phyloP scores from a whole-genome alignment of 306 rosid genomes.

The Canavalia gladiata region DNA sequence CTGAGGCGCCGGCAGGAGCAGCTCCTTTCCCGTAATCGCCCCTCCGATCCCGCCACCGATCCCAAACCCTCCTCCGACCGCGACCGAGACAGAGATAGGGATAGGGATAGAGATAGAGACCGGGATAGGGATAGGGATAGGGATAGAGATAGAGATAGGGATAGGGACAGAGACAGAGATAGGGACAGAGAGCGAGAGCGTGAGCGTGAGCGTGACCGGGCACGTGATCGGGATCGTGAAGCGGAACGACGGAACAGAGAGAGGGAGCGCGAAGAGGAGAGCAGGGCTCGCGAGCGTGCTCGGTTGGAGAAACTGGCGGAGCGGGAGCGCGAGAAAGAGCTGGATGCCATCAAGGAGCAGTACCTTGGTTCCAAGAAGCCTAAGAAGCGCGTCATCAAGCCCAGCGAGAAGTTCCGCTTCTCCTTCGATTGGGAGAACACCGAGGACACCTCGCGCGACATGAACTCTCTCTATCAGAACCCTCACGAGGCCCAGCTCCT shows the following conservation, averaged over 20 bases:
- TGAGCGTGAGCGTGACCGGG: slow-evolving; percentile 59
- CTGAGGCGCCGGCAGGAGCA: slow-evolving; percentile 67
- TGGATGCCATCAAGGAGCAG: slow-evolving; percentile 83
- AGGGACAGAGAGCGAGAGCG: slow-evolving; percentile 48
- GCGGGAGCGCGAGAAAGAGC: slow-evolving; percentile 84
- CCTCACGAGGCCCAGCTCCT: slow-evolving; percentile 94
- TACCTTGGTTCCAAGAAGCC: slow-evolving; percentile 89
- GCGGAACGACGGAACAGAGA: slow-evolving; percentile 68
- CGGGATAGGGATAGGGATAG: slow-evolving; percentile 43
- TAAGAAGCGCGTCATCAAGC: slow-evolving; percentile 88
- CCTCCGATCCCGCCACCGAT: slow-evolving; percentile 36
- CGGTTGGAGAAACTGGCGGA: slow-evolving; percentile 74
- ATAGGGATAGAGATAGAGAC: slow-evolving; percentile 22
- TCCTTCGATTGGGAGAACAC: slow-evolving; percentile 97
- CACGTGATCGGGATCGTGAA: slow-evolving; percentile 61
- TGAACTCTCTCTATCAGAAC: slow-evolving; percentile 81
- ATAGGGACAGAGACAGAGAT: slow-evolving; percentile 52
- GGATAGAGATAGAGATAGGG: slow-evolving; percentile 57
- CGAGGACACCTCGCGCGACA: slow-evolving; percentile 89
- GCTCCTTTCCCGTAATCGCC: slow-evolving; percentile 54
- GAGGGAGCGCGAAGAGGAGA: slow-evolving; percentile 80
- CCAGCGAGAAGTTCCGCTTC: slow-evolving; percentile 92
- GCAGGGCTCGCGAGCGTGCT: slow-evolving; percentile 68
- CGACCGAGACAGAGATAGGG: slow-evolving; percentile 46
- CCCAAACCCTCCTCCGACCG: slow-evolving; percentile 66